A percentile compares a stretch with the other conserved stretches of the same genome.
Evolutionary conservation across 192 early-diverging fungal genomes (phyloP).

Genomic region (Coemansia sp.): DNA sequence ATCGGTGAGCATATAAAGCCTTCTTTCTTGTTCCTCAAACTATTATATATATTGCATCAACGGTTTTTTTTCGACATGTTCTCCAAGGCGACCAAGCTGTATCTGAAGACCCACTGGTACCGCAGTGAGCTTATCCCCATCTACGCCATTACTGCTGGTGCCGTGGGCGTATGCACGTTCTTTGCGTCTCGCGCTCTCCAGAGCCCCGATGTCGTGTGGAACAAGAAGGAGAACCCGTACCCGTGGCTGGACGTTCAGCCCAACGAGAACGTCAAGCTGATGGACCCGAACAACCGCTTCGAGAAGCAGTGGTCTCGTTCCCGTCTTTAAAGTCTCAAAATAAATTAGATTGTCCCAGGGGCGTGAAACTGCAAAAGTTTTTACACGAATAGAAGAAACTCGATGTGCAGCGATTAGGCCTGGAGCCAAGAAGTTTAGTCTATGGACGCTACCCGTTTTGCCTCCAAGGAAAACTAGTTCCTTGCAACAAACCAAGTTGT

Average conservation of each 20-base stretch:
- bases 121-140: constrained; percentile 53
- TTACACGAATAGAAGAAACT: constrained; percentile 2
- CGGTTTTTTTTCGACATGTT: constrained; percentile 38
- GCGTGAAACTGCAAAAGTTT: constrained; percentile 38
- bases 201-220: constrained; percentile 53
- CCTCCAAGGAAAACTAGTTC: not conserved
- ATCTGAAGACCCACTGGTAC: constrained; percentile 55
- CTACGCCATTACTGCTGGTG: constrained; percentile 39
- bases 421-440: constrained; percentile 5
- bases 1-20: not conserved
- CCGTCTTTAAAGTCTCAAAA: constrained; percentile 23
- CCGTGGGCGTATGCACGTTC: constrained; percentile 39
- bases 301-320: constrained; percentile 52
- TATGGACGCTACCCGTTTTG: constrained; percentile 14
- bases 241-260: constrained; percentile 54
- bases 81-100: constrained; percentile 42
- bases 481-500: not conserved
- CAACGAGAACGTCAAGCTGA: constrained; percentile 53
- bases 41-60: too few species aligned
- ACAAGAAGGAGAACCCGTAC: constrained; percentile 50
- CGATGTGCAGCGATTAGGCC: constrained; percentile 26
- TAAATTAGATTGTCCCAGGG: constrained; percentile 25
- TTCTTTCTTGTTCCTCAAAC: too few species aligned
- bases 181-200: constrained; percentile 37
- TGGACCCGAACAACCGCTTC: constrained; percentile 46